phyloP scores from a whole-genome alignment of 768 basidiomycete species.

The Tylopilus rubrobrunneus region DNA sequence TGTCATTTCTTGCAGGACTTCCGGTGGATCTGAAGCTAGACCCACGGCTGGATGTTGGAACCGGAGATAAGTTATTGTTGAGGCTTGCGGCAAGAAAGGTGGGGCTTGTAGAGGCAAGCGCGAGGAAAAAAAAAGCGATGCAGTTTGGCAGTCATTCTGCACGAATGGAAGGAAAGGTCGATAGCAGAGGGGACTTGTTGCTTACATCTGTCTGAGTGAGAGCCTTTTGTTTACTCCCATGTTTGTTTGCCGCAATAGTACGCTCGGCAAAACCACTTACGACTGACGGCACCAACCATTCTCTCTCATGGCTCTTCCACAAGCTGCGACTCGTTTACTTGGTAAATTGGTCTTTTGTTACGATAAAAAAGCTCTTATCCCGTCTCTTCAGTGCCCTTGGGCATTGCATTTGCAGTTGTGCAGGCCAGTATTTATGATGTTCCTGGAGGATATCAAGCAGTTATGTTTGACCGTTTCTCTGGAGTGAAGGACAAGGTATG shows the following conservation, averaged over 20 bases:
- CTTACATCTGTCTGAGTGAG: conserved; percentile 2
- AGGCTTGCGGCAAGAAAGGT: conserved; percentile 65
- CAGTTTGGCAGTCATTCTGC: conserved; percentile 93
- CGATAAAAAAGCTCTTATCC: conserved; percentile 9
- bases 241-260: conserved; percentile 15
- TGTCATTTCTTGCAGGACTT: conserved; percentile 70
- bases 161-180: conserved; percentile 64
- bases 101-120: conserved; percentile 73
- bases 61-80: conserved; percentile 88
- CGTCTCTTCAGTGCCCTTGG: conserved; percentile 29
- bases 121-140: conserved; percentile 89
- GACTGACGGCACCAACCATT: neutral
- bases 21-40: conserved; percentile 85
- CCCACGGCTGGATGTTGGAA: conserved; percentile 63
- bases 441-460: conserved; percentile 88
- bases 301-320: conserved; percentile 47
- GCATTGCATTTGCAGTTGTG: conserved; percentile 39
- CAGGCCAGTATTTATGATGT: conserved; percentile 66
- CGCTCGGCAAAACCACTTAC: neutral
- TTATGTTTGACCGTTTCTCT: conserved; percentile 97
- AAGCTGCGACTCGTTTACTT: conserved; percentile 45
- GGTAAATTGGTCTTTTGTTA: conserved; percentile 32
- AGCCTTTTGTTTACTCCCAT: conserved; percentile 15
- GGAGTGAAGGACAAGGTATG: conserved; percentile 80
- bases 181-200: conserved; percentile 47